Conservation (phyloP, 352 stramenopile genomes). For the Peronospora tabacina region DNA sequence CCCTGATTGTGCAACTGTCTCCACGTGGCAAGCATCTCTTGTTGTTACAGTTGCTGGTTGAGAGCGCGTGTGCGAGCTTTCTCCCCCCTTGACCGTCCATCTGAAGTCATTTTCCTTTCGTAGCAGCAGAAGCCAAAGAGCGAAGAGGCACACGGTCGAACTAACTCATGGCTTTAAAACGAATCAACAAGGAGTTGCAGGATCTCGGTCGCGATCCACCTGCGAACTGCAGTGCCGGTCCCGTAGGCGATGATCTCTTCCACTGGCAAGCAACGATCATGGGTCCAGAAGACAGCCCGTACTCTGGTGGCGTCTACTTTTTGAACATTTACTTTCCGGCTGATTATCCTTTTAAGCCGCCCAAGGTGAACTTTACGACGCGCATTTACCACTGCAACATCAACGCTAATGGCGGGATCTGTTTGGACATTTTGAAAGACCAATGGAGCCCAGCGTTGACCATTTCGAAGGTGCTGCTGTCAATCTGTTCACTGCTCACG, state of each 20-base stretch:
- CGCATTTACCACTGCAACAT: slow-evolving; percentile 99
- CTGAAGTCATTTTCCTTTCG: slow-evolving; percentile 38
- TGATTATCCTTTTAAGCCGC: slow-evolving; percentile 99
- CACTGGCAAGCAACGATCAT: slow-evolving; percentile 97
- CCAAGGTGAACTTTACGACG: slow-evolving; percentile 98
- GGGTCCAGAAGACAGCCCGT: slow-evolving; percentile 97
- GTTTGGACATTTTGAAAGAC: slow-evolving; percentile 99
- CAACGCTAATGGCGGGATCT: slow-evolving; percentile 99
- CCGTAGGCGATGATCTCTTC: slow-evolving; percentile 97
- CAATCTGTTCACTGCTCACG: slow-evolving; percentile 98
- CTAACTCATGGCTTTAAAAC: slow-evolving; percentile 85
- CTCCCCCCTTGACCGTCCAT: slow-evolving; percentile 11
- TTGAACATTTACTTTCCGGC: slow-evolving; percentile 98
- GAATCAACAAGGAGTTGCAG: slow-evolving; percentile 95
- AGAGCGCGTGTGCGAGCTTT: slow-evolving; percentile 16
- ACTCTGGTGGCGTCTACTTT: slow-evolving; percentile 97
- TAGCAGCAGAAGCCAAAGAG: slow-evolving; percentile 23
- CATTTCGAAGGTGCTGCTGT: slow-evolving; percentile 99
- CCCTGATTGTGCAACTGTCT: slow-evolving; percentile 18
- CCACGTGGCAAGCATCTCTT: slow-evolving; percentile 2
- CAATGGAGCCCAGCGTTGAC: slow-evolving; percentile 99
- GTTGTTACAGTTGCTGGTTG: slow-evolving; percentile 8
- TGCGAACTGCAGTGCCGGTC: slow-evolving; percentile 96
- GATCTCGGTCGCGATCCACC: slow-evolving; percentile 93
- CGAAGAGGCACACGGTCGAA: slow-evolving; percentile 8